phyloP scores from a whole-genome alignment of 306 rosid genomes.

The Cucurbita argyrosperma region DNA sequence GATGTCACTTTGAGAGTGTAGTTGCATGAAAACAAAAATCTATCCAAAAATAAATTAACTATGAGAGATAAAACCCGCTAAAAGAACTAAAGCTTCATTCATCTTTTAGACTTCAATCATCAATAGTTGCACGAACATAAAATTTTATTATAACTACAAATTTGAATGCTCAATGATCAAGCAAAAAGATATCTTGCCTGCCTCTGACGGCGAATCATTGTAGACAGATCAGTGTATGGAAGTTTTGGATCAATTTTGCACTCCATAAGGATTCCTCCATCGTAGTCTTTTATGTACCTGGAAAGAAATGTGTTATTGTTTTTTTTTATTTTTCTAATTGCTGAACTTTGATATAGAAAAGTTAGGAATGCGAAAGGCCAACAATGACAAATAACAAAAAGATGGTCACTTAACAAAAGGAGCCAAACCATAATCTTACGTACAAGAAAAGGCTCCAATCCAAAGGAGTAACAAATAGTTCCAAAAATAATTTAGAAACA shows the following conservation, averaged over 20 bases:
- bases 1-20: background rate
- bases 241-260: conserved; percentile 94
- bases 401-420: background rate
- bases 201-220: conserved; percentile 91
- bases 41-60: no score
- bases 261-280: conserved; percentile 96
- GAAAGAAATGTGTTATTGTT: background rate
- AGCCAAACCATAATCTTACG: background rate
- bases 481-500: background rate
- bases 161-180: background rate
- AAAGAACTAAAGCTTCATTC: background rate
- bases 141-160: background rate
- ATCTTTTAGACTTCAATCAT: background rate
- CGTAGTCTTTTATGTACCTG: conserved; percentile 96
- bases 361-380: background rate
- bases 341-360: background rate
- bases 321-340: background rate
- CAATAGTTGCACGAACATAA: background rate
- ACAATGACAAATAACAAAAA: background rate
- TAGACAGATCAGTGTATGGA: conserved; percentile 78
- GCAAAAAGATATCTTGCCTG: conserved; percentile 32
- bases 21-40: background rate
- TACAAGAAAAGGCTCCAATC: background rate
- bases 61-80: background rate
- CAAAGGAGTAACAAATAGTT: background rate